Evolutionary conservation across 768 basidiomycete genomes (phyloP).

Genomic region (Pisolithus orientalis): DNA sequence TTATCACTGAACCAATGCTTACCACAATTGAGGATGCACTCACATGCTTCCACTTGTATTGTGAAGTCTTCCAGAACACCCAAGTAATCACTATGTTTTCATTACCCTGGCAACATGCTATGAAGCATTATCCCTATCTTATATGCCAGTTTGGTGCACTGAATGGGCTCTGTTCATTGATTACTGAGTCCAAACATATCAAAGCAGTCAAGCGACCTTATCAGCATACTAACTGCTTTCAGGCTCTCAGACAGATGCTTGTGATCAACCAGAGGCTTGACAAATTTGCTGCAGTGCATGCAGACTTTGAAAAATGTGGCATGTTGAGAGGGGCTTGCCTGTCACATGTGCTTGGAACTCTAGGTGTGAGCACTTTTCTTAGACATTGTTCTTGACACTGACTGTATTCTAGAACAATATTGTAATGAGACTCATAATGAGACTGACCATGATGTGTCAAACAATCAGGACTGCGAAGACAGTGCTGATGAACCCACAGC

Average conservation of each 20-base stretch:
- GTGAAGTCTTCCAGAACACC: slow-evolving; percentile 9
- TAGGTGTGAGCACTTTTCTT: background rate
- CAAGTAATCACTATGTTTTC: slow-evolving; percentile 17
- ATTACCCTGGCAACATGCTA: slow-evolving; percentile 28
- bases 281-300: slow-evolving; percentile 17
- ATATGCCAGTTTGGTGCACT: slow-evolving; percentile 28
- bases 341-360: background rate
- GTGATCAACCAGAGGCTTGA: slow-evolving; percentile 24
- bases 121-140: slow-evolving; percentile 23
- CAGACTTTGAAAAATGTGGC: slow-evolving; percentile 13
- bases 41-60: slow-evolving; percentile 14
- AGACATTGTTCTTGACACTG: background rate
- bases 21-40: slow-evolving; percentile 13
- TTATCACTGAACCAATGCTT: slow-evolving; percentile 17
- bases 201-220: slow-evolving; percentile 32
- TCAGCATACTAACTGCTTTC: slow-evolving; percentile 16
- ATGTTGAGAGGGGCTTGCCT: slow-evolving; percentile 17
- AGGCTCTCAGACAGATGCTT: slow-evolving; percentile 27
- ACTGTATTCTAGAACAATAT: background rate
- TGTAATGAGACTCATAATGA: background rate
- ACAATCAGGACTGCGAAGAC: background rate
- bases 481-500: background rate
- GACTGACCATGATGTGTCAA: background rate
- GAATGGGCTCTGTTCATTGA: slow-evolving; percentile 32
- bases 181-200: slow-evolving; percentile 32